These are phyloP conservation scores for Ganoderma lucidum DNA, from an alignment of 1,284 basidiomycete genomes.

Conservation along the genomic window DNA sequence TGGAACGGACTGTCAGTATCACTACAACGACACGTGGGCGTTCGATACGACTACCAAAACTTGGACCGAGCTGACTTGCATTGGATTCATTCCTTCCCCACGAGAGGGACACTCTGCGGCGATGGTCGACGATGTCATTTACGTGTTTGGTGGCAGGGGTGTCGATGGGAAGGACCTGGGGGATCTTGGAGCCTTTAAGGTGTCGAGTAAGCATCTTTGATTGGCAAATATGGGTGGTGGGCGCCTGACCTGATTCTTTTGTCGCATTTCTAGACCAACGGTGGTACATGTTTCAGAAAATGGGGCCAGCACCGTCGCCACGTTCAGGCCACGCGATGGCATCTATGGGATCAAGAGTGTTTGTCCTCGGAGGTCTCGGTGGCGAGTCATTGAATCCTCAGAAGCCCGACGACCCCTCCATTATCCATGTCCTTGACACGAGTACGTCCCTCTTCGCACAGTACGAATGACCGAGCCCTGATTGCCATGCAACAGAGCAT, in stretches of 20 bases:
- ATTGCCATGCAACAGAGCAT: slow-evolving; percentile 62
- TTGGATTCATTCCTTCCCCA: slow-evolving; percentile 96
- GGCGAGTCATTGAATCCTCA: slow-evolving; percentile 86
- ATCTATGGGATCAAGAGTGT: slow-evolving; percentile 86
- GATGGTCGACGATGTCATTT: slow-evolving; percentile 97
- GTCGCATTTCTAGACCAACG: slow-evolving; percentile 59
- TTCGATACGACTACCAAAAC: slow-evolving; percentile 86
- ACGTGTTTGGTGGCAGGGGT: slow-evolving; percentile 97
- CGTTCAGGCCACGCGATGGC: slow-evolving; percentile 97
- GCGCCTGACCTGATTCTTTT: slow-evolving; percentile 10
- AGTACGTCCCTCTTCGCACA: slow-evolving; percentile 60
- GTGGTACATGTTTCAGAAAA: slow-evolving; percentile 99
- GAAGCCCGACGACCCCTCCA: slow-evolving; percentile 82
- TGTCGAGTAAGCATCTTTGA: slow-evolving; percentile 77
- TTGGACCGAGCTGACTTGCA: slow-evolving; percentile 96
- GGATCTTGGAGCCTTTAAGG: slow-evolving; percentile 97
- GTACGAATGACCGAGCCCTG: slow-evolving; percentile 21
- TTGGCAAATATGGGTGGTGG: not conserved
- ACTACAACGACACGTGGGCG: slow-evolving; percentile 99
- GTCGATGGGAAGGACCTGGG: slow-evolving; percentile 97
- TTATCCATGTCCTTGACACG: slow-evolving; percentile 93
- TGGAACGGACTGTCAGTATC: slow-evolving; percentile 97
- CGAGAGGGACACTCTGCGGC: slow-evolving; percentile 98
- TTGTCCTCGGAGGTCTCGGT: slow-evolving; percentile 87
- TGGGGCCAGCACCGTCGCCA: slow-evolving; percentile 93